A percentile compares a stretch with the other conserved stretches of the same genome.
Conservation (phyloP, 208 protist genomes). For the Trypanosomatidae sp. region DNA sequence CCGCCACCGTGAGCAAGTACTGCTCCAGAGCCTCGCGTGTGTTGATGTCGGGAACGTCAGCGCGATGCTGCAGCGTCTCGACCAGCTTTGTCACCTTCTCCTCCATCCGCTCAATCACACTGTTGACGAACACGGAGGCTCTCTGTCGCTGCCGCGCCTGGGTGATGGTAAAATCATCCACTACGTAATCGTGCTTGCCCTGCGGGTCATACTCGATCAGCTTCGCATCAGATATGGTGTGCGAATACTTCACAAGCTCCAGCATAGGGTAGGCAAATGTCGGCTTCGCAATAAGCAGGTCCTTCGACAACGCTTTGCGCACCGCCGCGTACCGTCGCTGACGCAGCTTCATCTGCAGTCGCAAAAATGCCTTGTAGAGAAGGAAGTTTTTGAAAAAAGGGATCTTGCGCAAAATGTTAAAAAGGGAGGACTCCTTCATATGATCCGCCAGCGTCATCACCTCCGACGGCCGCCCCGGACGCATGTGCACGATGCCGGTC, state of each 20-base stretch:
- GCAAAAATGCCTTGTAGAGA: conserved; percentile 90
- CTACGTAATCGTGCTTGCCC: conserved; percentile 87
- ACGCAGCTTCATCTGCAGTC: conserved; percentile 75
- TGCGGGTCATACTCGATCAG: conserved; percentile 82
- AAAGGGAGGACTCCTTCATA: conserved; percentile 91
- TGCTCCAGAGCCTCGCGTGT: conserved; percentile 90
- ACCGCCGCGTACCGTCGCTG: conserved; percentile 74
- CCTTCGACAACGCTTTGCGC: conserved; percentile 60
- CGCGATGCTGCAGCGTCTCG: conserved; percentile 72
- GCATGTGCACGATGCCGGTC: conserved; percentile 93
- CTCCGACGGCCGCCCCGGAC: conserved; percentile 87
- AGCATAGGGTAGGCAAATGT: conserved; percentile 81
- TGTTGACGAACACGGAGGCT: conserved; percentile 46
- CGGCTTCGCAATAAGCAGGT: conserved; percentile 82
- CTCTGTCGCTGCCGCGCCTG: conserved; percentile 80
- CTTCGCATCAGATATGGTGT: conserved; percentile 67
- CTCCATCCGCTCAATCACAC: conserved; percentile 82
- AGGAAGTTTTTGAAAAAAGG: conserved; percentile 93
- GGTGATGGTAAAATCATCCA: conserved; percentile 78
- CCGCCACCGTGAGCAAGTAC: conserved; percentile 85
- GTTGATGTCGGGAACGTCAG: conserved; percentile 92
- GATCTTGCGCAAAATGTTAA: conserved; percentile 92
- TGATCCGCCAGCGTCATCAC: conserved; percentile 90
- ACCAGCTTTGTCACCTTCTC: conserved; percentile 80
- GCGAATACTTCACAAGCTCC: conserved; percentile 80